Evolutionary conservation across 2,329 filamentous ascomycete genomes (phyloP).

Genomic region (Trichoderma sp.): DNA sequence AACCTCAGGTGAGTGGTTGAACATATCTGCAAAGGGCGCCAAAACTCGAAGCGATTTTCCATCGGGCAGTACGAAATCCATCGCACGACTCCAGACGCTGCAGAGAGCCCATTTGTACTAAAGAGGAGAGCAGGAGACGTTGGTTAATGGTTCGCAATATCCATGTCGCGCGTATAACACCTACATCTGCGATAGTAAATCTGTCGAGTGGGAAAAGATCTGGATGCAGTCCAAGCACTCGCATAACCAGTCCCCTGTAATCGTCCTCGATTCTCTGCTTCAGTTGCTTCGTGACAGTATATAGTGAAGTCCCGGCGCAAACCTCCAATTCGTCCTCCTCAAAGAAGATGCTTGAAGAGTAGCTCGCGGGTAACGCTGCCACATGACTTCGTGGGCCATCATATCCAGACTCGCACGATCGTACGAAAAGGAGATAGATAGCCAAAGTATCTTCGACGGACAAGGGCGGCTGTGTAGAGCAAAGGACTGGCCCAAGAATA

Average conservation of each 20-base stretch:
- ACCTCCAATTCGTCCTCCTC: slow-evolving; percentile 34
- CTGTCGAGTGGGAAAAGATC: slow-evolving; percentile 35
- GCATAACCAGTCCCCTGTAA: slow-evolving; percentile 30
- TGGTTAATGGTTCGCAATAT: background rate
- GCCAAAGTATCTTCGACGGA: slow-evolving; percentile 36
- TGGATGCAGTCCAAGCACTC: slow-evolving; percentile 31
- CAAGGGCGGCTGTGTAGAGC: slow-evolving; percentile 31
- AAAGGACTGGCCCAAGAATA: slow-evolving; percentile 33
- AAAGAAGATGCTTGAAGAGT: slow-evolving; percentile 38
- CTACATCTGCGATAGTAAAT: slow-evolving; percentile 36
- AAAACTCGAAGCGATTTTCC: slow-evolving; percentile 24
- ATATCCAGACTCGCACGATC: slow-evolving; percentile 34
- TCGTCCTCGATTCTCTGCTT: slow-evolving; percentile 31
- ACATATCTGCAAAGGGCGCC: slow-evolving; percentile 38
- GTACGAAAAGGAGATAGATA: slow-evolving; percentile 35
- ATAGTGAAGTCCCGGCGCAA: slow-evolving; percentile 35
- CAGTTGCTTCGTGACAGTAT: slow-evolving; percentile 34
- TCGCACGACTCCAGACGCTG: slow-evolving; percentile 31
- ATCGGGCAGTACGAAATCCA: slow-evolving; percentile 32
- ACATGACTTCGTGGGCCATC: slow-evolving; percentile 31
- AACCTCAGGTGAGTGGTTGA: slow-evolving; percentile 36
- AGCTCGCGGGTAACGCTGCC: slow-evolving; percentile 32
- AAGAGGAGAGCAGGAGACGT: slow-evolving; percentile 19
- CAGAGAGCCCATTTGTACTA: slow-evolving; percentile 39
- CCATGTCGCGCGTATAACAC: slow-evolving; percentile 23